Evolutionary conservation across 2,329 filamentous ascomycete genomes (phyloP).

Genomic region (Curvularia verruculosa): DNA sequence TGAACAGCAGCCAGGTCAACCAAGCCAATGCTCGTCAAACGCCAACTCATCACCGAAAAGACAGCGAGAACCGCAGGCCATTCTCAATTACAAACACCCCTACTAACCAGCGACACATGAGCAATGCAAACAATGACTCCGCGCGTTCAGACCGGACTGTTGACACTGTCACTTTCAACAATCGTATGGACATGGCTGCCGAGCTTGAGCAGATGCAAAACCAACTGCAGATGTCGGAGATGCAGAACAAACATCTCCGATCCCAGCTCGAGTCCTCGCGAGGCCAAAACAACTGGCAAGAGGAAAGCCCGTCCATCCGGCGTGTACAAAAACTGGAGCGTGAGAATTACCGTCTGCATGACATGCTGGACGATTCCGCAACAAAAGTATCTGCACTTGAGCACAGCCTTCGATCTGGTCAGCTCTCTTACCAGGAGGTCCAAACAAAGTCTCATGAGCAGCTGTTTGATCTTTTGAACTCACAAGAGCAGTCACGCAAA

Average conservation of each 20-base stretch:
- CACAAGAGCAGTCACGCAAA: slow-evolving; percentile 86
- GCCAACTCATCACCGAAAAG: slow-evolving; percentile 70
- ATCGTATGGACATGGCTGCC: slow-evolving; percentile 85
- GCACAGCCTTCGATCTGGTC: slow-evolving; percentile 82
- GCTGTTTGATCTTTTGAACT: slow-evolving; percentile 88
- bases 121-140: slow-evolving; percentile 74
- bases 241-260: slow-evolving; percentile 93
- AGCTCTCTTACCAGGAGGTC: slow-evolving; percentile 86
- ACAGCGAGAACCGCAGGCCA: slow-evolving; percentile 64
- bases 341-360: slow-evolving; percentile 88
- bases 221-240: slow-evolving; percentile 89
- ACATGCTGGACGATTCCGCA: slow-evolving; percentile 90
- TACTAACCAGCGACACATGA: slow-evolving; percentile 69
- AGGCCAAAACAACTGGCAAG: slow-evolving; percentile 65
- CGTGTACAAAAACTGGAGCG: slow-evolving; percentile 91
- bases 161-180: slow-evolving; percentile 83
- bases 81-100: slow-evolving; percentile 81
- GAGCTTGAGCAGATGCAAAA: slow-evolving; percentile 93
- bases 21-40: slow-evolving; percentile 60
- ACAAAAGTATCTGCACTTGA: slow-evolving; percentile 92
- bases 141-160: slow-evolving; percentile 82
- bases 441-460: slow-evolving; percentile 95
- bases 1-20: slow-evolving; percentile 80
- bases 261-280: slow-evolving; percentile 80
- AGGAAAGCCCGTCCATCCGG: slow-evolving; percentile 78